phyloP scores from a whole-genome alignment of 2,329 filamentous ascomycete genomes.

The Bipolaris cookei region DNA sequence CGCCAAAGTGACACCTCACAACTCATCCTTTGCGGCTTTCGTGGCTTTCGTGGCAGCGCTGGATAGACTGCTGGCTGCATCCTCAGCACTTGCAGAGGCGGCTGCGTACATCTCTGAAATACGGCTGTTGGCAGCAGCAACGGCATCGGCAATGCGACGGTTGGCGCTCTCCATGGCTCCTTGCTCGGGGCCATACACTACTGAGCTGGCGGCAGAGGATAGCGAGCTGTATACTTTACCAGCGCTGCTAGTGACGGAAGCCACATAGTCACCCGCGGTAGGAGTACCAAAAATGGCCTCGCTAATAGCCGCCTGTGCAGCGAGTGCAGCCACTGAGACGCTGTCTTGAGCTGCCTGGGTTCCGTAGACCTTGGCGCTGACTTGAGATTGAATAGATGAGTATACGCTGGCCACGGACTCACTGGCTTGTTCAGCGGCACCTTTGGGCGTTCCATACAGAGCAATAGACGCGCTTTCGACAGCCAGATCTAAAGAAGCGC shows the following conservation, averaged over 20 bases:
- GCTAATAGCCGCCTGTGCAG: conserved; percentile 62
- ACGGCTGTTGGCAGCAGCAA: conserved; percentile 54
- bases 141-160: conserved; percentile 49
- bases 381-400: conserved; percentile 56
- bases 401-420: conserved; percentile 61
- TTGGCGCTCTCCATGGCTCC: conserved; percentile 55
- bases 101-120: conserved; percentile 51
- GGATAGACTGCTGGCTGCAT: conserved; percentile 55
- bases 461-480: conserved; percentile 65
- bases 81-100: conserved; percentile 51
- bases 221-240: conserved; percentile 38
- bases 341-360: conserved; percentile 60
- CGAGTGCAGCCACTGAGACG: conserved; percentile 61
- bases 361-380: conserved; percentile 63
- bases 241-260: conserved; percentile 54
- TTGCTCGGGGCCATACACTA: conserved; percentile 57
- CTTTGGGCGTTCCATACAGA: conserved; percentile 63
- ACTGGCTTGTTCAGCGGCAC: conserved; percentile 60
- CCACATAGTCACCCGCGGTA: conserved; percentile 53
- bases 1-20: conserved; percentile 41
- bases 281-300: conserved; percentile 64
- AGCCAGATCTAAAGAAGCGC: conserved; percentile 63
- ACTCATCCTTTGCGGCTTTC: conserved; percentile 59
- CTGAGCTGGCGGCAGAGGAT: conserved; percentile 49
- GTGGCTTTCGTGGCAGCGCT: conserved; percentile 50